Evolutionary conservation across 345 rosid species (phyloP), one percentile per base, ranked within the genome.

Genomic region (Ailanthus altissimus): DNA sequence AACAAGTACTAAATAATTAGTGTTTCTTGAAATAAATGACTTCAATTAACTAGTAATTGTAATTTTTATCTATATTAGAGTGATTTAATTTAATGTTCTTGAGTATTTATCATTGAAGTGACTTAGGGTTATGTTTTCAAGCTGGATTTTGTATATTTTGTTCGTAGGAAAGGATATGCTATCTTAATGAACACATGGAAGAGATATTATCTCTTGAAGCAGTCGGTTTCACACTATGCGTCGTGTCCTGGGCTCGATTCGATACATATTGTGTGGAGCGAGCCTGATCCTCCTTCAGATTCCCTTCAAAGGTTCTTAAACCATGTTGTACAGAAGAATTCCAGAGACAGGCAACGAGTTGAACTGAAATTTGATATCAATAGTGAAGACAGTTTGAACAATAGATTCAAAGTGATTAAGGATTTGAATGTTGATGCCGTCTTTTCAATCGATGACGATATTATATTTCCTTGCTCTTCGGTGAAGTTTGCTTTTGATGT

Each of bases 231-330:
- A 5, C 99, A 95, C 75, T 95, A 93, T 69, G 82, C 93, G 6
- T 76, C 90, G 23, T 95, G 99, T 74, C 76, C 83, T 3, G 90
- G 91, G 75, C 93, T 95, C 28, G 87, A 89, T 51, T 93, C 99
- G 43, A 86, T 95, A 62, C 99, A 93, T 82, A 83, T 95, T 63
- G 92, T 95, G n/a, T 95, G 99, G 99, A 95, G 98, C 70, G 99
- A 95, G 81, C 99, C 98, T 42, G 84, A 86, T 69, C 96, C 96
- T 84, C 99, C 99, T 42, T 87, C 98, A 11, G 86, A 87, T 50
- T 90, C 89, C 70, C 97, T 95, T 72, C 75, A 81, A 56, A 75
- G 80, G 73, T 84, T 70, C 75, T 83, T 95, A 61, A 81, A 86
- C 56, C 86, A 72, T 4, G 78, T 88, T 75, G 28, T 89, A 0